Evolutionary conservation across 495 filamentous ascomycete species (phyloP), one percentile per base, ranked within the genome.

Genomic region (Lophiostoma macrostomum): DNA sequence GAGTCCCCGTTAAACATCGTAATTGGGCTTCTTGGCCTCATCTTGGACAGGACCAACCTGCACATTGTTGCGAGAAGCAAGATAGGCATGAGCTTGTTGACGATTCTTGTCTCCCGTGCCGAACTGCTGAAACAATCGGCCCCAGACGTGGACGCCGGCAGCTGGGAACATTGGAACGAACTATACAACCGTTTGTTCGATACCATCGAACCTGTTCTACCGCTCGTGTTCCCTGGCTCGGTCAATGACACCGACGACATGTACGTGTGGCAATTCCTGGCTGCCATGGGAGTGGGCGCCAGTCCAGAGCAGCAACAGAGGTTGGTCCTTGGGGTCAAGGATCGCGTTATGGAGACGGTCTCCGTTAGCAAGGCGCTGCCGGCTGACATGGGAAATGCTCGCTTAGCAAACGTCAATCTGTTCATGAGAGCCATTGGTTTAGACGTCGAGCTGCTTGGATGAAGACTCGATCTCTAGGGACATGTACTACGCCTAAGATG

Each of bases 341-440:
- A 97, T 61, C 83, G 91, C 48, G 93, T 98, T 46, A 94, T 97
- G 90, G 93, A 96, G 65, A 97, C 93, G 2, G 86, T 96, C 6
- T 71, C 75, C 30, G 81, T 94, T 27, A 84, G 87, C 64, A 95
- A 93, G 74, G 88, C 86, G 2, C 80, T 97, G 12, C 93, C 94
- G 11, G 76, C 82, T 14, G 89, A 93, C 34, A 84, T 96, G 80
- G 80, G 84, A 14, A 82, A 79, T 60, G 79, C 85, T 65, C 83
- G 90, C 48, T 75, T 94, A 38, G 84, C 84, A 50, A 91, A 96
- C 65, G 94, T 98, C 59, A 97, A 98, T 69, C 73, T 98, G 24
- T 98, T 98, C 68, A 96, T 98, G 91, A 82, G 89, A 56, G 93
- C 91, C 44, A 97, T 98, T 68, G 94, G 93, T 4, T 76, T 98